Evolutionary conservation across 169 alveolate genomes (phyloP), one percentile per base, ranked within the genome.

Genomic region (Plasmodium adleri): DNA sequence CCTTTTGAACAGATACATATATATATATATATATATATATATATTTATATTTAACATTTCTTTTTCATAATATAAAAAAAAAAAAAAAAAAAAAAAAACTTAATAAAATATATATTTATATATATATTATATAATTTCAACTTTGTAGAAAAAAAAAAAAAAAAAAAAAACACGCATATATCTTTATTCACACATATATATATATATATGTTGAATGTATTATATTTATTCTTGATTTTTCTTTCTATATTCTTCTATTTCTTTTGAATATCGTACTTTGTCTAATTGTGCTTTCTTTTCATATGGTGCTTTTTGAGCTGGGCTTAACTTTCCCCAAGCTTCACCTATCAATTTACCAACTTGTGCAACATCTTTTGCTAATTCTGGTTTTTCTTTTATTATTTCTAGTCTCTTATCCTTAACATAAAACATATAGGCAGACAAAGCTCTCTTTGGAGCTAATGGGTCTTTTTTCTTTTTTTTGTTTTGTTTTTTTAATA

Each of bases 341-440:
- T 96, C 97, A 6, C 98, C 98, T 58, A 96, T 93, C 88, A 96
- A 90, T 76, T 95, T 96, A n/a, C 97, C 98, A 1, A 96, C 97
- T 49, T 96, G 95, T 12, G 98, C 97, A 47, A 96, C 97, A 67
- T 96, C 96, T 58, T 95, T 94, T 59, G 96, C 96, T 88, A 96
- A 68, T 54, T 94, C 95, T 39, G 98, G 98, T 88, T 92, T 93
- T 73, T 92, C 94, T 43, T 94, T 86, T 32, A 96, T 92, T 70
- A 96, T 93, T 73, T 94, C 97, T 62, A 88, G 92, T 47, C 98
- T 88, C 85, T 96, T 95, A 67, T 95, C 97, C 62, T 95, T 96
- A 22, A 97, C 97, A 87, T 95, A 96, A 85, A 94, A 96, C 97
- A 96, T 96, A 90, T 95, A 96, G 1, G 98, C 96, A 10, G 98